phyloP scores from a whole-genome alignment of 1,139 yeast genomes.

The Diutina rugosa region DNA sequence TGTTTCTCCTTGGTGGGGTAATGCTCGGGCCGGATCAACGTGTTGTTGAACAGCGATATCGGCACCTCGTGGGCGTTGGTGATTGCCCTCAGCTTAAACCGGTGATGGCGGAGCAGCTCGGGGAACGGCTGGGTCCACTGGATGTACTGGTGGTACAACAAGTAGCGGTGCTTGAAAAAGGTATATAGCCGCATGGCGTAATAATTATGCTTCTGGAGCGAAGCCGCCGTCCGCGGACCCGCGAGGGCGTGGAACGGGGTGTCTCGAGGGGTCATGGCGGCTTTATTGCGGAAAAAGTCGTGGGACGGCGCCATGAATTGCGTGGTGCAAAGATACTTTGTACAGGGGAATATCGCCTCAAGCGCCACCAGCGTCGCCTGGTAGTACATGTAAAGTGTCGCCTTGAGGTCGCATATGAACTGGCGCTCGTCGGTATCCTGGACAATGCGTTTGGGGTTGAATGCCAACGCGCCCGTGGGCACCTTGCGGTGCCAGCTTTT shows the following conservation, averaged over 20 bases:
- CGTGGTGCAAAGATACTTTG: slow-evolving; percentile 13
- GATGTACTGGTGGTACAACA: slow-evolving; percentile 10
- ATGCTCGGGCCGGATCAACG: slow-evolving; percentile 20
- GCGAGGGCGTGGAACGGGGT: slow-evolving; percentile 3
- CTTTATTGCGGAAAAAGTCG: slow-evolving; percentile 7
- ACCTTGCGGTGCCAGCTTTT: not conserved
- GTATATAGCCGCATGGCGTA: slow-evolving; percentile 16
- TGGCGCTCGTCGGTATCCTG: not conserved
- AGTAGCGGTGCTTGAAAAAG: slow-evolving; percentile 13
- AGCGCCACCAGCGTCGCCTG: slow-evolving; percentile 14
- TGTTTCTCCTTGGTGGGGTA: slow-evolving; percentile 11
- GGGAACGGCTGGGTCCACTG: slow-evolving; percentile 10
- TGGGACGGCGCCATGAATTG: slow-evolving; percentile 11
- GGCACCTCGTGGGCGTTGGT: slow-evolving; percentile 13
- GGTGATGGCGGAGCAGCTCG: slow-evolving; percentile 5
- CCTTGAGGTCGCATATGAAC: not conserved
- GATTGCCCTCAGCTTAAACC: slow-evolving; percentile 10
- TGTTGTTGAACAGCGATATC: slow-evolving; percentile 14
- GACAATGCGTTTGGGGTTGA: not conserved
- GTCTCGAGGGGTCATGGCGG: slow-evolving; percentile 7
- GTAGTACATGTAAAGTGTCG: slow-evolving; percentile 14
- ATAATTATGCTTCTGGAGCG: slow-evolving; percentile 15
- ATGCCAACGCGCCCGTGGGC: not conserved
- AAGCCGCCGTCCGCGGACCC: not conserved
- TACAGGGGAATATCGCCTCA: slow-evolving; percentile 15